These are phyloP conservation scores for Phytophthora hibernalis DNA, from an alignment of 352 stramenopile species.

Conservation along the genomic window DNA sequence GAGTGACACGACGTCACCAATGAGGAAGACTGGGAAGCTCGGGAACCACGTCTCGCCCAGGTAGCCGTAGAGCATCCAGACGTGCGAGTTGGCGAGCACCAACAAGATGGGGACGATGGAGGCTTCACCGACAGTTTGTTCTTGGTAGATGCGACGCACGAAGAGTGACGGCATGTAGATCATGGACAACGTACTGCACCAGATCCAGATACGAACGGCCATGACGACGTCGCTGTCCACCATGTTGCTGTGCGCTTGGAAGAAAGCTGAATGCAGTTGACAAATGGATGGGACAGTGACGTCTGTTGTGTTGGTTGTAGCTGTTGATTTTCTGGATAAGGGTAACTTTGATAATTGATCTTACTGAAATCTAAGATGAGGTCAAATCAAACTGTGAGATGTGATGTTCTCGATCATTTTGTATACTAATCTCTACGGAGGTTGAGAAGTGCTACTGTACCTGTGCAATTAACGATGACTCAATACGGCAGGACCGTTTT, in stretches of 20 bases:
- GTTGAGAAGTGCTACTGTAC: not conserved
- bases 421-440: no score
- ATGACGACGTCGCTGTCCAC: conserved; percentile 21
- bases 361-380: no score
- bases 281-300: conserved; percentile 32
- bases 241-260: conserved; percentile 20
- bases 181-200: conserved; percentile 37
- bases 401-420: no score
- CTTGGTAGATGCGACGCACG: conserved; percentile 36
- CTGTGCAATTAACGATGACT: not conserved
- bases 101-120: conserved; percentile 38
- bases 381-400: no score
- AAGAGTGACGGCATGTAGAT: conserved; percentile 41
- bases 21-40: conserved; percentile 45
- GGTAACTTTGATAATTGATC: no score
- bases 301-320: not conserved
- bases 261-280: not conserved
- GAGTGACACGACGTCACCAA: conserved; percentile 40
- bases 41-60: conserved; percentile 44
- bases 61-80: conserved; percentile 45
- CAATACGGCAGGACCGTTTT: not conserved
- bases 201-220: conserved; percentile 38
- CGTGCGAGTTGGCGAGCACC: conserved; percentile 37
- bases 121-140: conserved; percentile 25
- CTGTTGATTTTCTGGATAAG: no score